A percentile compares a stretch with the other conserved stretches of the same genome.
phyloP scores from a whole-genome alignment of 495 filamentous ascomycete species.

The Tuber melanosporum region DNA sequence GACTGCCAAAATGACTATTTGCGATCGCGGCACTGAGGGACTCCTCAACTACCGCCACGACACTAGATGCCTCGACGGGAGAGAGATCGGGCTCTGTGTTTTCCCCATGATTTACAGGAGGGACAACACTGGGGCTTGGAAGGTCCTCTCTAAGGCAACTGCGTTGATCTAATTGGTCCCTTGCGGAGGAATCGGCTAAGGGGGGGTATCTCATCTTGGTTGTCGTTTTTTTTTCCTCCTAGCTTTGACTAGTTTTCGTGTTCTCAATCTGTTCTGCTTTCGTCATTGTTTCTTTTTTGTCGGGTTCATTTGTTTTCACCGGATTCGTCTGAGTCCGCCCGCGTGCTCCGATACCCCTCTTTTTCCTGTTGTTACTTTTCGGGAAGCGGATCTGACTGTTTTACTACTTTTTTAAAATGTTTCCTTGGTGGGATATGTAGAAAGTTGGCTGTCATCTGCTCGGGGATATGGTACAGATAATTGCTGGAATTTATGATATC shows the following conservation, averaged over 20 bases:
- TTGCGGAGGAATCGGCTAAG: neutral
- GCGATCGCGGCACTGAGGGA: conserved; percentile 23
- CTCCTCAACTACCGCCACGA: conserved; percentile 9
- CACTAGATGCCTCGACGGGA: conserved; percentile 8
- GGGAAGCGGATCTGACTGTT: neutral
- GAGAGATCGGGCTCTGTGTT: conserved; percentile 15
- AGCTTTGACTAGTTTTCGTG: neutral
- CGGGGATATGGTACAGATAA: neutral
- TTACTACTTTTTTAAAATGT: neutral
- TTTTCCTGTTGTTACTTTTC: neutral
- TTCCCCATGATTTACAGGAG: conserved; percentile 19
- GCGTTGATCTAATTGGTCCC: conserved; percentile 12
- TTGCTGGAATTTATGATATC: neutral
- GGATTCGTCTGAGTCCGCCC: neutral
- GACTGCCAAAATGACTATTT: conserved; percentile 12
- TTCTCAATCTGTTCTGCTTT: neutral
- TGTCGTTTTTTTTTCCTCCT: neutral
- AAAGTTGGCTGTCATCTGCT: neutral
- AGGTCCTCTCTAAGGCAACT: conserved; percentile 22
- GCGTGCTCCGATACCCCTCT: no score
- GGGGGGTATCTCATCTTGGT: neutral
- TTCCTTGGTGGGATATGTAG: neutral
- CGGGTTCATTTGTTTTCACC: neutral
- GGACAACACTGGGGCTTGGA: conserved; percentile 10
- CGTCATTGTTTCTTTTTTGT: neutral